Evolutionary conservation across 495 filamentous ascomycete species (phyloP).

Genomic region (Apodospora peruviana): DNA sequence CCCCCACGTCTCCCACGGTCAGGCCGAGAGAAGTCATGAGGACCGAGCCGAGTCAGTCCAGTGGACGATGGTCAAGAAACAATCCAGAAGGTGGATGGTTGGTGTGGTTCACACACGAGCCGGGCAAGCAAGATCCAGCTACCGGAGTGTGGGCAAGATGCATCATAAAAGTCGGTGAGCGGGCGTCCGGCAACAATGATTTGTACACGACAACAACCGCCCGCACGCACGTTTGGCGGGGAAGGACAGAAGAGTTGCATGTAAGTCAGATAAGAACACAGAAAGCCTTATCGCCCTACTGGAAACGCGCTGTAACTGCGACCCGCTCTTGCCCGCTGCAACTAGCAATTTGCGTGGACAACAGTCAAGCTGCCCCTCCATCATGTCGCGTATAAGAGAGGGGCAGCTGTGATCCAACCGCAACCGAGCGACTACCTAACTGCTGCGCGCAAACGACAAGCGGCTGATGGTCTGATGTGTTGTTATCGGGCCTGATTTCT

Average conservation of each 20-base stretch:
- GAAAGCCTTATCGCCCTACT: not conserved
- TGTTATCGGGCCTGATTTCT: too few relatives aligned
- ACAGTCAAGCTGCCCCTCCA: not conserved
- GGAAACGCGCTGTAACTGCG: not conserved
- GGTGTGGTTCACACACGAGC: too few relatives aligned
- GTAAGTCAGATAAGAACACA: not conserved
- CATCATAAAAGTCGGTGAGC: not conserved
- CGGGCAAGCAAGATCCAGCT: not conserved
- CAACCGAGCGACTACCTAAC: not conserved
- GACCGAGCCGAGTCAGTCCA: too few relatives aligned
- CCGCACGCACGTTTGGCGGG: too few relatives aligned
- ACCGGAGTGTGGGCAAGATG: not conserved
- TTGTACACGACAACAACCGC: not conserved
- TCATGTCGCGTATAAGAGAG: not conserved
- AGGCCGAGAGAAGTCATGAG: not conserved
- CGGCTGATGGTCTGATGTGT: not conserved
- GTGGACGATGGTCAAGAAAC: too few relatives aligned
- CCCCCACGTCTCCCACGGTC: too few relatives aligned
- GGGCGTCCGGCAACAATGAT: not conserved
- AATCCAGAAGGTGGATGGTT: too few relatives aligned
- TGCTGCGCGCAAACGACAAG: not conserved
- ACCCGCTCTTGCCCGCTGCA: not conserved
- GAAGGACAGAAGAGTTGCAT: not conserved
- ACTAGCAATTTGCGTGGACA: not conserved
- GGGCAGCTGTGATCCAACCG: not conserved